These are phyloP conservation scores for Rhodosorus marinus DNA, from an alignment of 23 red algal species.

Conservation along the genomic window DNA sequence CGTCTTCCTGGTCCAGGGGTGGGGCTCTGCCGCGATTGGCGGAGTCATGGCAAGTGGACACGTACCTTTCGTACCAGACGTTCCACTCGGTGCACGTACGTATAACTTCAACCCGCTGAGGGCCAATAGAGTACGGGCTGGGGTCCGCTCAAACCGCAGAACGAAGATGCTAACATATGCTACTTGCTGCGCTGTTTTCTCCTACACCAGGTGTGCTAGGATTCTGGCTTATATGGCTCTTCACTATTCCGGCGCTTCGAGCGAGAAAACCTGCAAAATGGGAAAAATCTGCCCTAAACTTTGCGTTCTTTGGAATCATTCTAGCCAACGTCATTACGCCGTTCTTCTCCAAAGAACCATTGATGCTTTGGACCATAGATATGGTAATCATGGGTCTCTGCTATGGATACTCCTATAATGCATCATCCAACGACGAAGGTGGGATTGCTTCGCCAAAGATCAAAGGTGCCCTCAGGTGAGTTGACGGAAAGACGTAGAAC, in stretches of 20 bases:
- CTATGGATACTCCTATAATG: slow-evolving; percentile 44
- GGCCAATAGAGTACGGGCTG: too few relatives aligned
- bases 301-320: slow-evolving; percentile 44
- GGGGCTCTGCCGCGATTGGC: slow-evolving; percentile 20
- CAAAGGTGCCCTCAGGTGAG: too few relatives aligned
- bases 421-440: too few relatives aligned
- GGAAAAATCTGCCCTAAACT: slow-evolving; percentile 86
- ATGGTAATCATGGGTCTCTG: slow-evolving; percentile 23
- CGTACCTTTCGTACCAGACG: slow-evolving; percentile 8
- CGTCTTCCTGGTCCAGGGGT: slow-evolving; percentile 51
- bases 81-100: background rate
- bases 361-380: slow-evolving; percentile 42
- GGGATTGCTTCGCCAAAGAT: too few relatives aligned
- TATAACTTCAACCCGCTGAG: slow-evolving; percentile 1
- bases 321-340: slow-evolving; percentile 61
- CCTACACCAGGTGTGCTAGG: slow-evolving; percentile 53
- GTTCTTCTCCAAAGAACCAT: slow-evolving; percentile 23
- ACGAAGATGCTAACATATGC: background rate
- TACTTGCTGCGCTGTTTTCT: background rate
- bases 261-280: slow-evolving; percentile 59
- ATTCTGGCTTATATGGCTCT: slow-evolving; percentile 93
- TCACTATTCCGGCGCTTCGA: slow-evolving; percentile 88
- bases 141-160: background rate
- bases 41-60: slow-evolving; percentile 31
- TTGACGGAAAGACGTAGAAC: too few relatives aligned